Evolutionary conservation across 2,329 filamentous ascomycete species (phyloP), one percentile per base, ranked within the genome.

Genomic region (Curvularia verruculosa): DNA sequence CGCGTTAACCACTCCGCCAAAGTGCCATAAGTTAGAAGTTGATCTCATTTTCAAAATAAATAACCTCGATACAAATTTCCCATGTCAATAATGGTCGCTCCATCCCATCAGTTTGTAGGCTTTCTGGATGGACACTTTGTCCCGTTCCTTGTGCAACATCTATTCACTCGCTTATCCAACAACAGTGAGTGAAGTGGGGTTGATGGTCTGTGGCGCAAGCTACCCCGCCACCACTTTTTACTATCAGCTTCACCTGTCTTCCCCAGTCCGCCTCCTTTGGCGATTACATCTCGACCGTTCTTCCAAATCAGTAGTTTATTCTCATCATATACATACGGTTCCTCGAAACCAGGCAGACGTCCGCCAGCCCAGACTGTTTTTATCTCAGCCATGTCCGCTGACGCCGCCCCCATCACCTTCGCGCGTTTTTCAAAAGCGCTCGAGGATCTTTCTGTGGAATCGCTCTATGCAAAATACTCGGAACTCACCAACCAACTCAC

Each of bases 401-500:
- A 85, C 67, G 75, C 86, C 6, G 70, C 73, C 10, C 88, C 88
- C 56, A 91, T 91, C 71, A 77, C 83, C 44, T 79, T 86, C 24
- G 74, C 80, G 18, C 84, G 84, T 71, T 91, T 91, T 79, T 85
- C 87, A 70, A 79, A 81, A 59, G 90, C 90, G 23, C 82, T 93
- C 64, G 80, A 83, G 63, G 84, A 87, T 58, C 86, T 93, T 54
- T 85, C 89, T 39, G 74, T 88, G 63, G 82, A 84, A 60, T 83
- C 83, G 55, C 86, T 93, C 6, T 87, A 89, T 77, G 82, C 89
- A 76, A 92, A 92, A 77, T 85, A 89, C 57, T 84, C 89, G 71
- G 90, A 93, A 75, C 82, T 93, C 60, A 86, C 85, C 73, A 92
- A 92, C 82, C 86, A 83, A 66, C 88, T 92, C 71, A 82, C 84